phyloP scores from a whole-genome alignment of 176 grass and related monocot genomes.

The Canna indica region DNA sequence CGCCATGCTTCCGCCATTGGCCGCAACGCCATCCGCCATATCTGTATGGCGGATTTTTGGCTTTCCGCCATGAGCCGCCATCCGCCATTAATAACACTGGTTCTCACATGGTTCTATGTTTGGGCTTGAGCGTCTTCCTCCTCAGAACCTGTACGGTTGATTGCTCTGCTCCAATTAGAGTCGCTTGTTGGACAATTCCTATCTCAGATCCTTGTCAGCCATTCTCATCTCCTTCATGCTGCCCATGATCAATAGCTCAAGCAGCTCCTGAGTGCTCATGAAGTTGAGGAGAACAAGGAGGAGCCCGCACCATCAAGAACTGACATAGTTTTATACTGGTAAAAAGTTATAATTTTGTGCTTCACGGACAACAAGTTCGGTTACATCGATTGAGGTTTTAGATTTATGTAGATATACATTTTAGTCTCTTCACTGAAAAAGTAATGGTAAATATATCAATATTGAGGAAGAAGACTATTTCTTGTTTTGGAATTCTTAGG shows the following conservation, averaged over 20 bases:
- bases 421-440: background rate
- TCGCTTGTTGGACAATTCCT: constrained; percentile 78
- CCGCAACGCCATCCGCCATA: too few species aligned
- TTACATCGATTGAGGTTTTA: background rate
- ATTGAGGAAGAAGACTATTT: too few species aligned
- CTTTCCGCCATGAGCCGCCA: too few species aligned
- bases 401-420: background rate
- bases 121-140: constrained; percentile 41
- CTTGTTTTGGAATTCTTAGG: constrained; percentile 28
- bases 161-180: constrained; percentile 74
- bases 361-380: too few species aligned
- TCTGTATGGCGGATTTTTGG: too few species aligned
- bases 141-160: constrained; percentile 30
- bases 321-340: constrained; percentile 87
- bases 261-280: constrained; percentile 55
- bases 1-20: too few species aligned
- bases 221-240: constrained; percentile 66
- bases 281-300: constrained; percentile 30
- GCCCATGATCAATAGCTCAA: constrained; percentile 81
- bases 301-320: constrained; percentile 38
- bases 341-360: constrained; percentile 11
- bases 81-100: too few species aligned
- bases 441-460: background rate
- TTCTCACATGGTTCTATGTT: constrained; percentile 27
- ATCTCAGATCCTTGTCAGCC: constrained; percentile 60